Evolutionary conservation across 1,139 yeast genomes (phyloP), one percentile per base, ranked within the genome.

Genomic region (Saccharomyces hybrid): DNA sequence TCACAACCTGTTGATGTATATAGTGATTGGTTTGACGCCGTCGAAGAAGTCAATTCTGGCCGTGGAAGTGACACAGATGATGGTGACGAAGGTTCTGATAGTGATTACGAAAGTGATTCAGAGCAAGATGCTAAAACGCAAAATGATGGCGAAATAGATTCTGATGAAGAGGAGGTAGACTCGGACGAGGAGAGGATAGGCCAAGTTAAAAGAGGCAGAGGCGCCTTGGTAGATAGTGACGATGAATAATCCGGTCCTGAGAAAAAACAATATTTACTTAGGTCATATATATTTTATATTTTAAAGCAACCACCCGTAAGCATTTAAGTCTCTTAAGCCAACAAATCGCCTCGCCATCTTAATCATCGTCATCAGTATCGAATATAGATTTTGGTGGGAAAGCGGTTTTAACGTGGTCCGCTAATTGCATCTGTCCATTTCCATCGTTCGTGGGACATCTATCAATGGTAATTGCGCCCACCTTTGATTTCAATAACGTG

Each of bases 1-100:
- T 73, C 76, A 51, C 75, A 69, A 58, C 97, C 99, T 0, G 91
- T 93, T 47, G 99, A 93, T 70, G 88, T 93, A 26, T 93, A 93
- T 69, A 87, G 96, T 52, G 99, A 91, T 69, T 93, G 99, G 99
- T 90, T 90, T 56, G 99, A 93, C 75, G 99, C 98, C 1, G 93
- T 97, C 69, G 99, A 93, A 66, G 97, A 95, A 52, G 95, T 93
- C 57, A 95, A 95, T 47, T 84, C 83, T 59, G 88, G 86, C 57
- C 80, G 75, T 34, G 73, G 67, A 32, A 68, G 68, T 56, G 74
- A 63, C 23, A 63, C 68, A n/a, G 70, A 64, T 11, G 70, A 63
- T 20, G 71, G 60, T 13, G 70, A 66, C 23, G 65, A 58, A 30
- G 64, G 56, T 31, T 59, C 66, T 30, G 68, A 65, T 30, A 62